These are phyloP conservation scores for Populus hybrid DNA, from an alignment of 441 rosid species.

Conservation along the genomic window DNA sequence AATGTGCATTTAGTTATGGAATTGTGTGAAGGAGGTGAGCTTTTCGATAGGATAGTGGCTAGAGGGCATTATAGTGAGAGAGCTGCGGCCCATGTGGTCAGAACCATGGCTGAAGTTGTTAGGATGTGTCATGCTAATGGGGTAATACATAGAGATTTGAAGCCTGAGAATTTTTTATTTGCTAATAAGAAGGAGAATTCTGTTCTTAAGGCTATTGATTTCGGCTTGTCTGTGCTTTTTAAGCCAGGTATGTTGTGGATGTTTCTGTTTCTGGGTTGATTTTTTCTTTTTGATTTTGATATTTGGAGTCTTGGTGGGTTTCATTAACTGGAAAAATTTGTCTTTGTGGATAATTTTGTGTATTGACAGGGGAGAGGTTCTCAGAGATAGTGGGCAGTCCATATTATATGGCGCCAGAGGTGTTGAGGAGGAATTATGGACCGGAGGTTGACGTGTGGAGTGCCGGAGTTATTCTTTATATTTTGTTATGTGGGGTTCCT, in stretches of 20 bases:
- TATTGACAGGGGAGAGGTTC: slow-evolving; percentile 62
- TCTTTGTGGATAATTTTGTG: not conserved
- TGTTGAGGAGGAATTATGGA: slow-evolving; percentile 83
- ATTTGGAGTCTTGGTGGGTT: not conserved
- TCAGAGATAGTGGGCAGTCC: slow-evolving; percentile 98
- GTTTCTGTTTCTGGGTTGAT: not conserved
- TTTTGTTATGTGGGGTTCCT: slow-evolving; percentile 89
- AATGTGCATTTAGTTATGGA: slow-evolving; percentile 93
- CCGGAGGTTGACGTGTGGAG: slow-evolving; percentile 97
- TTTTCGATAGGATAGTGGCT: slow-evolving; percentile 97
- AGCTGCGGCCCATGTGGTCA: slow-evolving; percentile 75
- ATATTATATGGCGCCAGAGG: slow-evolving; percentile 97
- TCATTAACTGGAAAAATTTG: not conserved
- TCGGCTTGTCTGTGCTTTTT: slow-evolving; percentile 87
- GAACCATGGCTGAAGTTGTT: slow-evolving; percentile 87
- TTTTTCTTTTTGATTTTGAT: not conserved
- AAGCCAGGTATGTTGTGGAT: slow-evolving; percentile 47
- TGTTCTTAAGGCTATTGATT: slow-evolving; percentile 84
- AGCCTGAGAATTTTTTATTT: slow-evolving; percentile 91
- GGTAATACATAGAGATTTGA: slow-evolving; percentile 89
- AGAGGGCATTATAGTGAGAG: slow-evolving; percentile 92
- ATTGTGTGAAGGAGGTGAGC: slow-evolving; percentile 95
- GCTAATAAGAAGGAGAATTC: slow-evolving; percentile 88
- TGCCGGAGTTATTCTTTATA: slow-evolving; percentile 89
- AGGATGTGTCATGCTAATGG: slow-evolving; percentile 91